phyloP scores from a whole-genome alignment of 75 land plant species.

The Pinus taeda region DNA sequence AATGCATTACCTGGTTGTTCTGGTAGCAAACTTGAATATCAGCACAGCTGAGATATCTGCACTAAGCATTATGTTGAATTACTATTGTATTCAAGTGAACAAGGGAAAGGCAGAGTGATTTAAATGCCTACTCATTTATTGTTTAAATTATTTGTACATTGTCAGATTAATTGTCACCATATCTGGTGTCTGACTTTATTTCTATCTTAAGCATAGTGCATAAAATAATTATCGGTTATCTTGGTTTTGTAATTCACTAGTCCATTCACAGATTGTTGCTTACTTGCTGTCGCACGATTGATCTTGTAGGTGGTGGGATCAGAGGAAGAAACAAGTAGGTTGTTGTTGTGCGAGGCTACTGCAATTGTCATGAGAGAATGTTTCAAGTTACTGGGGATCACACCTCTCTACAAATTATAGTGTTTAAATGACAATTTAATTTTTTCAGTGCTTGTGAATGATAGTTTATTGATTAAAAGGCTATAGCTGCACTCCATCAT shows the following conservation, averaged over 20 bases:
- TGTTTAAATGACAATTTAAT: background rate
- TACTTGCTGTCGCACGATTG: background rate
- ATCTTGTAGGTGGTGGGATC: slow-evolving; percentile 79
- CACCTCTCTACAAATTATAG: slow-evolving; percentile 78
- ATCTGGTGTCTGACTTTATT: background rate
- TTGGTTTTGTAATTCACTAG: background rate
- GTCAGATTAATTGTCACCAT: background rate
- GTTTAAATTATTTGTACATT: background rate
- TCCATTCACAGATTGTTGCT: background rate
- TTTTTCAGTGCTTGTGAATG: background rate
- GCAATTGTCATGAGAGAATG: slow-evolving; percentile 85
- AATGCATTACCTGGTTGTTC: background rate
- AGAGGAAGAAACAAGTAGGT: slow-evolving; percentile 77
- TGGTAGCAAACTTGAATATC: background rate
- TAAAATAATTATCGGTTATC: background rate
- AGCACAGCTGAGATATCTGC: background rate
- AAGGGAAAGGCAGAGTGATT: background rate
- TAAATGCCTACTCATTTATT: background rate
- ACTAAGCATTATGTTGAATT: background rate
- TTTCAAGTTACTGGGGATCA: slow-evolving; percentile 83
- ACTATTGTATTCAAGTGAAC: background rate
- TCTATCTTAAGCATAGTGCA: background rate
- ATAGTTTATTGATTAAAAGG: background rate
- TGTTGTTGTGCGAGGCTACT: slow-evolving; percentile 84
- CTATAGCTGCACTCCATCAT: too few relatives aligned